phyloP scores from a whole-genome alignment of 2,329 filamentous ascomycete species.

The Diaporthe amygdali region DNA sequence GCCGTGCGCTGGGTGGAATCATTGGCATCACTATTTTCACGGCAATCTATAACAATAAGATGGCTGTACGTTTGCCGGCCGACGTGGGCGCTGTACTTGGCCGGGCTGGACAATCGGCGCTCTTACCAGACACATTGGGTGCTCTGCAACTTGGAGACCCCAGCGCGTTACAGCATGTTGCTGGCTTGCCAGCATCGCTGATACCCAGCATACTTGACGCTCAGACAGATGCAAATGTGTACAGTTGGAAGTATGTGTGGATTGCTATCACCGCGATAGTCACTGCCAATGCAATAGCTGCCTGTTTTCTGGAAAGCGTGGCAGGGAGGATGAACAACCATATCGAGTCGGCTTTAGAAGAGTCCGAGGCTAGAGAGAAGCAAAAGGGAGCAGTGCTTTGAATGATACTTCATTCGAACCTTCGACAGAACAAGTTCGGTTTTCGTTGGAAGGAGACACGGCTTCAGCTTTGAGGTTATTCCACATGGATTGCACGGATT shows the following conservation, averaged over 20 bases:
- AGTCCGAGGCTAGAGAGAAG: slow-evolving; percentile 16
- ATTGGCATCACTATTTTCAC: slow-evolving; percentile 24
- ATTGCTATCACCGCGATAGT: slow-evolving; percentile 15
- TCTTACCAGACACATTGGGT: slow-evolving; percentile 9
- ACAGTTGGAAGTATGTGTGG: slow-evolving; percentile 19
- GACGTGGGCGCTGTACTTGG: background rate
- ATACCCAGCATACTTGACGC: background rate
- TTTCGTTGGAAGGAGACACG: background rate
- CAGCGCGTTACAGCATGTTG: background rate
- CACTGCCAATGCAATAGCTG: slow-evolving; percentile 4
- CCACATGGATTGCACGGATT: background rate
- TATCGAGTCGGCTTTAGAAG: slow-evolving; percentile 18
- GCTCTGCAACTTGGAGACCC: background rate
- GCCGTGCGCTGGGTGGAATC: slow-evolving; percentile 18
- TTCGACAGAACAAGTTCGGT: background rate
- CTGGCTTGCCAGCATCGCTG: background rate
- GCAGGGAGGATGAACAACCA: slow-evolving; percentile 16
- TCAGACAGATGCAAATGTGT: slow-evolving; percentile 8
- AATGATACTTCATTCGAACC: background rate
- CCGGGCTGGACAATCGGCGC: background rate
- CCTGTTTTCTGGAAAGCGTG: slow-evolving; percentile 18
- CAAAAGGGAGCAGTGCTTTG: background rate
- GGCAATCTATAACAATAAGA: slow-evolving; percentile 20
- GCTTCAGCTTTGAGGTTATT: background rate
- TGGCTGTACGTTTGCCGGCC: background rate